Base-by-base conservation (phyloP, 179 eudicot genomes). In the Gypsophila paniculata region DNA sequence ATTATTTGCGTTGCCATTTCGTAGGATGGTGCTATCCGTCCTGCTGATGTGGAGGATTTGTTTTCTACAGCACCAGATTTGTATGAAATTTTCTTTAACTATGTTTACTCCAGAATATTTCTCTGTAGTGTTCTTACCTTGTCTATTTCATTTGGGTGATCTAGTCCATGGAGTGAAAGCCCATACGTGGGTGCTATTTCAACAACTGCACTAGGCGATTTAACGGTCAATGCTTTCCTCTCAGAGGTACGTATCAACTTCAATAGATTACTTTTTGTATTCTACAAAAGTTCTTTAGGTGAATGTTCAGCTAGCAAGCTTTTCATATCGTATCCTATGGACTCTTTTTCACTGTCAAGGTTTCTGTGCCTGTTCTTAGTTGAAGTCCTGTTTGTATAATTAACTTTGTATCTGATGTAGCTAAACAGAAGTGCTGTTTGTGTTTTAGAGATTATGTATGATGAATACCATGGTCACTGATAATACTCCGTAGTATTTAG, bases 11-110 rank as follows among this genome's bases (percentile, higher is more conserved):
- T 42, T 48, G 51, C 12, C 39, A 62, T 42, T 49, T 26, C 46
- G 69, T 80, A 91, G 99, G 90, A 86, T 84, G 99, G 95, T 65
- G 82, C 89, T 63, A 83, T 94, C 61, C 75, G 85, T 23, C 73
- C 84, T 63, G 55, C 79, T 48, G 96, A 91, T 57, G 84, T 94
- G 80, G 92, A 88, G 61, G 99, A 91, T 74, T 79, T 94, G 55
- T 94, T 94, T 76, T 94, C 99, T 42, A 91, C 97, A 39, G 96
- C 99, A 36, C 96, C 96, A 66, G 96, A 94, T 71, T 82, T 90
- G 99, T 94, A 73, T 15, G 67, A 14, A 9, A n/a, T n/a, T 17
- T 39, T 54, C 39, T 52, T 14, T 38, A 5, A 32, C 32, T 44
- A 26, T 61, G 46, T 22, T 69, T 64, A n/a, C 2, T 18, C 29